phyloP scores from a whole-genome alignment of 495 filamentous ascomycete genomes.

The Aspergillus hancockii region DNA sequence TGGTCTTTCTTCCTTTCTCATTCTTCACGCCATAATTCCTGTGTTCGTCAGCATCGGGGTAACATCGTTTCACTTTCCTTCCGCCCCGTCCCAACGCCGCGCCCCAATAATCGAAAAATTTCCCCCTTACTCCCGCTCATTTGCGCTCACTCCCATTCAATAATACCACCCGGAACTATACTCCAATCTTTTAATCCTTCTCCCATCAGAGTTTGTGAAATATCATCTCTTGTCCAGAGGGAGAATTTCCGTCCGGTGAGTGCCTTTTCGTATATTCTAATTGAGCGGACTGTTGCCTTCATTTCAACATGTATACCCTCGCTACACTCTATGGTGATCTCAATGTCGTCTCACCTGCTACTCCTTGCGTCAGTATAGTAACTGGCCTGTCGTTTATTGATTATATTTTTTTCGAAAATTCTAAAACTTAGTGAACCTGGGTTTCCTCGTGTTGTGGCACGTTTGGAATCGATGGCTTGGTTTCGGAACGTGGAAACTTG shows the following conservation, averaged over 20 bases:
- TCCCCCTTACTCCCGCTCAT: constrained; percentile 18
- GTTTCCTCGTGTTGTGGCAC: constrained; percentile 13
- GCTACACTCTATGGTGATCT: constrained; percentile 3
- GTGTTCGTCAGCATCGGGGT: constrained; percentile 14
- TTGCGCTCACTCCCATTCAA: constrained; percentile 17
- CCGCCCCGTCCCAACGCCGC: constrained; percentile 16
- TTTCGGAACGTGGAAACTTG: constrained; percentile 20
- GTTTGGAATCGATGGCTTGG: constrained; percentile 14
- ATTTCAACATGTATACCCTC: constrained; percentile 3
- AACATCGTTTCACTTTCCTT: constrained; percentile 20
- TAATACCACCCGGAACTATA: constrained; percentile 19
- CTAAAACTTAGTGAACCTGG: constrained; percentile 5
- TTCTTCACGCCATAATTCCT: constrained; percentile 10
- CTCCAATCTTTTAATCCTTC: constrained; percentile 14
- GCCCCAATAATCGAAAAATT: constrained; percentile 24
- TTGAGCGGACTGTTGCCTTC: neutral
- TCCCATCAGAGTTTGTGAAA: neutral
- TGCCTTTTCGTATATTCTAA: neutral
- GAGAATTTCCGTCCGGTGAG: constrained; percentile 5
- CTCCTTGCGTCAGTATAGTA: constrained; percentile 25
- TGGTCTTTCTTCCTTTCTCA: constrained; percentile 4
- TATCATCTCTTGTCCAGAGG: constrained; percentile 6
- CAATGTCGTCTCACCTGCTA: constrained; percentile 14
- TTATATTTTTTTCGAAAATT: constrained; percentile 2
- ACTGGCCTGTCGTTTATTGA: constrained; percentile 4